phyloP scores from a whole-genome alignment of 306 rosid species.

The Purshia tridentata region DNA sequence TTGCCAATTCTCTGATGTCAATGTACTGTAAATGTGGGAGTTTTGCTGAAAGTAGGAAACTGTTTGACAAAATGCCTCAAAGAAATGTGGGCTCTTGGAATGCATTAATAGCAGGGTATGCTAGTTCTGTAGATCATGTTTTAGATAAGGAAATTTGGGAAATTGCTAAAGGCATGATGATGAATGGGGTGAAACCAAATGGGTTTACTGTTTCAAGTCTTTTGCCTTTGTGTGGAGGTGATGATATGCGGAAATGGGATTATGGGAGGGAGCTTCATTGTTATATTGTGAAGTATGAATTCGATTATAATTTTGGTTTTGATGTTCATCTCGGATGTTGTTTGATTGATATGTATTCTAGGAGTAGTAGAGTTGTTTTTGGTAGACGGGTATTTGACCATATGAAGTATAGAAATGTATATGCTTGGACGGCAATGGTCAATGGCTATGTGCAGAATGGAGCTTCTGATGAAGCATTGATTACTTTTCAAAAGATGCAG shows the following conservation, averaged over 20 bases:
- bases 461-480: slow-evolving; percentile 51
- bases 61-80: slow-evolving; percentile 71
- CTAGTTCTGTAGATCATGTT: slow-evolving; percentile 21
- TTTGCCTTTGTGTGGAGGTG: slow-evolving; percentile 43
- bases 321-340: slow-evolving; percentile 75
- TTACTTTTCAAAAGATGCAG: slow-evolving; percentile 63
- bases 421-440: slow-evolving; percentile 74
- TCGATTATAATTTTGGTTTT: slow-evolving; percentile 38
- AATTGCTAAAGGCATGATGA: slow-evolving; percentile 39
- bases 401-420: slow-evolving; percentile 58
- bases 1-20: slow-evolving; percentile 62
- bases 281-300: slow-evolving; percentile 50
- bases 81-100: slow-evolving; percentile 69
- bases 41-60: slow-evolving; percentile 40
- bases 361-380: slow-evolving; percentile 39
- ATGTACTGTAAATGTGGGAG: slow-evolving; percentile 61
- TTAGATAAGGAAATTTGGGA: slow-evolving; percentile 41
- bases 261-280: slow-evolving; percentile 77
- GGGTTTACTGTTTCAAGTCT: slow-evolving; percentile 64
- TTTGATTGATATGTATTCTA: slow-evolving; percentile 80
- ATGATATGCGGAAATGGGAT: slow-evolving; percentile 33
- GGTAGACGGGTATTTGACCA: slow-evolving; percentile 61
- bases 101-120: slow-evolving; percentile 55
- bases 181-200: slow-evolving; percentile 55
- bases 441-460: slow-evolving; percentile 61